Evolutionary conservation across 2,329 filamentous ascomycete species (phyloP).

Genomic region (Nemania abortiva): DNA sequence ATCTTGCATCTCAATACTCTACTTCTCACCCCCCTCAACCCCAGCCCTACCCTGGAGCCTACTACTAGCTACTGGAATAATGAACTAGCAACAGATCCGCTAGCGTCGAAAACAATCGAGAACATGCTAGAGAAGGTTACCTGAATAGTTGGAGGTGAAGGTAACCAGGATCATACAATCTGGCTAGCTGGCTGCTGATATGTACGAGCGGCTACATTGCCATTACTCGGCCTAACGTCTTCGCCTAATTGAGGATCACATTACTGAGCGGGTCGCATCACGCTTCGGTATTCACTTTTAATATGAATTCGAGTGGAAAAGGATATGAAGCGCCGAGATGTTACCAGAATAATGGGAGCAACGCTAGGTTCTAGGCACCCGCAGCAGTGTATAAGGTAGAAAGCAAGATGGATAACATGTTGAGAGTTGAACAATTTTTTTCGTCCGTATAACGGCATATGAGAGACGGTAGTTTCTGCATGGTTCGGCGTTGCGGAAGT

Average conservation of each 20-base stretch:
- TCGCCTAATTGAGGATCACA: not conserved
- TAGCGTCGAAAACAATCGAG: not conserved
- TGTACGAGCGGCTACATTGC: not conserved
- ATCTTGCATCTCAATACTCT: slow-evolving; percentile 35
- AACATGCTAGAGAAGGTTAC: not conserved
- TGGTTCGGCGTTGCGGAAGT: slow-evolving; percentile 34
- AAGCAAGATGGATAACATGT: slow-evolving; percentile 1
- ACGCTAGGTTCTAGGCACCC: not conserved
- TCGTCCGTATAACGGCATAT: slow-evolving; percentile 23
- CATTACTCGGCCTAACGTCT: not conserved
- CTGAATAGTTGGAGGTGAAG: not conserved
- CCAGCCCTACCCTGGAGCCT: slow-evolving; percentile 36
- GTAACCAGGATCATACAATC: not conserved
- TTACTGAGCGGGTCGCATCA: not conserved
- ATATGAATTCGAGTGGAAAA: not conserved
- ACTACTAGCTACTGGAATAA: slow-evolving; percentile 25
- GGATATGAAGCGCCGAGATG: not conserved
- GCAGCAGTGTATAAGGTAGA: not conserved
- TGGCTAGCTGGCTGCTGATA: not conserved
- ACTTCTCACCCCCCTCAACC: slow-evolving; percentile 29
- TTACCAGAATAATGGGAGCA: not conserved
- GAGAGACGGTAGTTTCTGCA: slow-evolving; percentile 24
- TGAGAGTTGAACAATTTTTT: slow-evolving; percentile 10
- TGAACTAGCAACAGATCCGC: too few relatives aligned
- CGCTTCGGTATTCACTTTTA: not conserved